Base-by-base conservation (phyloP, 768 basidiomycete species). In the Tylopilus intermedius region DNA sequence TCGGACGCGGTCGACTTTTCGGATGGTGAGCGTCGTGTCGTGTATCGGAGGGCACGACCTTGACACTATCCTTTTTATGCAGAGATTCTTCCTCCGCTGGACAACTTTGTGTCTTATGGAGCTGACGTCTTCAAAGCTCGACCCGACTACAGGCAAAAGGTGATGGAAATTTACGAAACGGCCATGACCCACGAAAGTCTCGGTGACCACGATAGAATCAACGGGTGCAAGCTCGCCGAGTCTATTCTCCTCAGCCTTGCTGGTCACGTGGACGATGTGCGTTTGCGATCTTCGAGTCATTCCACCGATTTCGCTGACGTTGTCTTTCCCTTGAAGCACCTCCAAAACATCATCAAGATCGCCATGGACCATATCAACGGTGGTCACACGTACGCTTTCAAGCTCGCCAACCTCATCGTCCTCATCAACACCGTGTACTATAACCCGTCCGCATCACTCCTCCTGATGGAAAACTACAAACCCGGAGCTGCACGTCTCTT, bases 41-140 rank as follows among this genome's bases (percentile, higher is more conserved):
- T 50, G 21, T 10, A 6, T 47, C 26, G 5, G 33, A 29, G 8
- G 15, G 32, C 7, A 41, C 33, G 22, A 30, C 13, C 52, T 54
- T 22, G 50, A 32, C 9, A 7, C 29, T 18, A 8, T 45, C 42
- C 14, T 15, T n/a, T 39, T n/a, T 39, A 21, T 18, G 13, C 37
- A 84, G 91, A 94, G 66, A 94, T 93, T 89, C 77, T 91, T 24
- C 89, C 90, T 10, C 83, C 86, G 5, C 69, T 95, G 51, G 89
- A 92, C 73, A 94, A 94, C 76, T 90, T 91, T 65, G 75, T 95
- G 49, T 89, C 88, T 13, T 93, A 82, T 63, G 92, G 92, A 14
- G 75, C 79, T 24, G 88, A 91, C 13, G 72, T 82, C 14, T 84
- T 94, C 71, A 84, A 88, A 61, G 64, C 78, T 22, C 83, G 81